Evolutionary conservation across 139 green algal genomes (phyloP), one percentile per base, ranked within the genome.

Genomic region (Volvox reticuliferus): DNA sequence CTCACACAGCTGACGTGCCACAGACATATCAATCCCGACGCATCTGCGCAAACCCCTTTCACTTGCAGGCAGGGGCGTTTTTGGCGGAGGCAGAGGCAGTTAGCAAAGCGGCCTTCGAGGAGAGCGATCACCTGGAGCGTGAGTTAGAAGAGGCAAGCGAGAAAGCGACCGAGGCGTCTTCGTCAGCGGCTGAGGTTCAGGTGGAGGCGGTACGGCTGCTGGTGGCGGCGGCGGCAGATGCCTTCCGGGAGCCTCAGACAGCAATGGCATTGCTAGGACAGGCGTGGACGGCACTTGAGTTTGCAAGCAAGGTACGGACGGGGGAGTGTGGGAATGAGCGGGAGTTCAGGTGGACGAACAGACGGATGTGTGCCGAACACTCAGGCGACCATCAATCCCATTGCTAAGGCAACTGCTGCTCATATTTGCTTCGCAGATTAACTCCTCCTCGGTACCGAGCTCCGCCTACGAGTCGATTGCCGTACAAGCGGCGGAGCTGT

Each of bases 221-320:
- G 30, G 75, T 81, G 75, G 30, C n/a, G 14, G 33, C 32, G 75
- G 75, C 75, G 75, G 30, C 1, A 50, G 79, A 30, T 26, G 36
- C 37, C 37, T 32, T 37, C 28, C 73, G 35, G n/a, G 81, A 87
- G 30, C 37, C 65, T 9, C 36, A 33, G n/a, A 32, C 26, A 0
- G 30, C n/a, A n/a, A 61, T 87, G 55, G 81, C 81, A 12, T 32
- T 87, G 17, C 81, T 87, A 14, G 21, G 13, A 9, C 61, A 69
- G 81, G 81, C 61, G 13, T 37, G 30, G 81, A 55, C 81, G 81
- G 81, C 81, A 32, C 81, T 87, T 19, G 61, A 50, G 30, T 87
- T 87, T 32, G 81, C 81, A 2, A 36, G 17, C 81, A 87, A 87
- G 81, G 81, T 87, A 24, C n/a, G 75, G 71, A 30, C 14, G 16